Percentiles rank a stretch among this genome's conserved stretches.
phyloP scores from a whole-genome alignment of 129 eudicot genomes.

The Chrysanthemum seticuspe region DNA sequence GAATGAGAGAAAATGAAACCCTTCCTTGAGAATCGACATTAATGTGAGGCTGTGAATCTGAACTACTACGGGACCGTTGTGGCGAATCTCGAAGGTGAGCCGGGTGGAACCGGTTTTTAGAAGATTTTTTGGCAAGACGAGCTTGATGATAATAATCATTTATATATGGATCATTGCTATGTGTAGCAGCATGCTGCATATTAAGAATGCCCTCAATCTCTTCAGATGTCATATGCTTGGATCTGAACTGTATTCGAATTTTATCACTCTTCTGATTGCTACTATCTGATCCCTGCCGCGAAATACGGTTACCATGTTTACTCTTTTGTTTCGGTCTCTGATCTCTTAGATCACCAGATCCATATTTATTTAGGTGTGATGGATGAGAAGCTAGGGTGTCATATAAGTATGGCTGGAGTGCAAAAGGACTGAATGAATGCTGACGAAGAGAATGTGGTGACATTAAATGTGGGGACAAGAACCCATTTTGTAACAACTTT shows the following conservation, averaged over 20 bases:
- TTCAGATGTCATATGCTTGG: constrained; percentile 89
- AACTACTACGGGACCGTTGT: constrained; percentile 52
- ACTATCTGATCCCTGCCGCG: constrained; percentile 71
- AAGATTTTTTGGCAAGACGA: constrained; percentile 64
- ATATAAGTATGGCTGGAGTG: constrained; percentile 59
- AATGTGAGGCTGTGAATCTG: constrained; percentile 76
- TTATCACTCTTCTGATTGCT: constrained; percentile 59
- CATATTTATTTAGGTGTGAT: constrained; percentile 55
- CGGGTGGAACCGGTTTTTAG: constrained; percentile 67
- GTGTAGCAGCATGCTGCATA: constrained; percentile 90
- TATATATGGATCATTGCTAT: constrained; percentile 78
- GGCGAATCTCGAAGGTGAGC: constrained; percentile 62
- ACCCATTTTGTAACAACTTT: constrained; percentile 53
- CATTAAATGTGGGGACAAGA: constrained; percentile 50
- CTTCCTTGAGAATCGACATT: constrained; percentile 80
- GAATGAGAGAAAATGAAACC: constrained; percentile 70
- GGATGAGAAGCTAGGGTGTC: constrained; percentile 54
- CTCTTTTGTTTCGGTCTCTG: constrained; percentile 56
- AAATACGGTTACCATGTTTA: no score
- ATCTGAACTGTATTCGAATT: constrained; percentile 55
- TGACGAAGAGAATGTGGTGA: constrained; percentile 59
- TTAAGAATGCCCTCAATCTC: constrained; percentile 85
- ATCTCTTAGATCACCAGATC: constrained; percentile 51
- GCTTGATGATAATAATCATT: constrained; percentile 96
- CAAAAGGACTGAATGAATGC: constrained; percentile 54